Percentiles rank a stretch among this genome's conserved stretches.
Evolutionary conservation across 768 basidiomycete genomes (phyloP).

Genomic region (Phylloporus rhodoxanthus): DNA sequence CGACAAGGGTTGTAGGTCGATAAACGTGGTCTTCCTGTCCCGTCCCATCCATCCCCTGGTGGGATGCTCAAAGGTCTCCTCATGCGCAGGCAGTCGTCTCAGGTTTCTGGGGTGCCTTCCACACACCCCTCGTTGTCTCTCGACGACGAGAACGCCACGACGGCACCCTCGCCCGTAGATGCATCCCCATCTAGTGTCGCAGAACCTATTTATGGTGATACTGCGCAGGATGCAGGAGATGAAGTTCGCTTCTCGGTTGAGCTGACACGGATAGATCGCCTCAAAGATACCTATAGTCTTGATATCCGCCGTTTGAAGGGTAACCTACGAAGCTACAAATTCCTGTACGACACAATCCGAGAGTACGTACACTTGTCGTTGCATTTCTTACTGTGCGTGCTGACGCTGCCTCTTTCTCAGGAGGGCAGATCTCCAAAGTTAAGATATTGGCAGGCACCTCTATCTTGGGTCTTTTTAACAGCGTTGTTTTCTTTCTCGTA

Average conservation of each 20-base stretch:
- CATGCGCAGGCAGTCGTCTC: slow-evolving; percentile 87
- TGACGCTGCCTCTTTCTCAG: slow-evolving; percentile 18
- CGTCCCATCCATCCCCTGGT: slow-evolving; percentile 64
- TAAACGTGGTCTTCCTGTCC: slow-evolving; percentile 80
- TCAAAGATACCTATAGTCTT: slow-evolving; percentile 86
- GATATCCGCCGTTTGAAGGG: slow-evolving; percentile 92
- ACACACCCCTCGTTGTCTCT: slow-evolving; percentile 45
- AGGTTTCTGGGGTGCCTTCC: slow-evolving; percentile 43
- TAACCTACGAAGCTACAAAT: slow-evolving; percentile 88
- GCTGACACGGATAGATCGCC: slow-evolving; percentile 81
- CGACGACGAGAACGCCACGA: slow-evolving; percentile 35
- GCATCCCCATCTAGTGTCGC: slow-evolving; percentile 27
- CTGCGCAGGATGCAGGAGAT: slow-evolving; percentile 79
- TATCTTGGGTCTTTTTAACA: slow-evolving; percentile 5
- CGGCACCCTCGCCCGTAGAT: slow-evolving; percentile 32
- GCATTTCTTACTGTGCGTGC: slow-evolving; percentile 1
- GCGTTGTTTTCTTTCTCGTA: not conserved
- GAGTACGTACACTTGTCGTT: slow-evolving; percentile 50
- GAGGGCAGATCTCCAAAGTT: slow-evolving; percentile 36
- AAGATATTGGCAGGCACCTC: slow-evolving; percentile 24
- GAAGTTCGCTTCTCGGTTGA: slow-evolving; percentile 97
- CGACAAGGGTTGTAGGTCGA: slow-evolving; percentile 55
- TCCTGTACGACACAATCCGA: slow-evolving; percentile 81
- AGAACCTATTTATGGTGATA: slow-evolving; percentile 75
- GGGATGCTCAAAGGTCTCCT: slow-evolving; percentile 85